Conservation (phyloP, 208 protist genomes). For the Leishmania arabica region DNA sequence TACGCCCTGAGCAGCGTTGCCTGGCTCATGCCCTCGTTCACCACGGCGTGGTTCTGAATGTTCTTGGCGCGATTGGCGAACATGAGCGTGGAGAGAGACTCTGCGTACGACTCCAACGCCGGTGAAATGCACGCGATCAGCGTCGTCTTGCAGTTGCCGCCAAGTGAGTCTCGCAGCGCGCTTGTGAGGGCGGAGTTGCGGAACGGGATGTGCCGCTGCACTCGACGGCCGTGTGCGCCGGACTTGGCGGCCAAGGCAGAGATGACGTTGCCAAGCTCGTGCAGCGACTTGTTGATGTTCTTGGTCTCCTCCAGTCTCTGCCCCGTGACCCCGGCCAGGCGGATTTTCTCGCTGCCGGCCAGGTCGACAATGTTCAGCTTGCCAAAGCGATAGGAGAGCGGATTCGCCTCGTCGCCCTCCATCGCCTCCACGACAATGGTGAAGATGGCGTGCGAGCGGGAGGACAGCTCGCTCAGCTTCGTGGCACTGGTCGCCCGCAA, state of each 20-base stretch:
- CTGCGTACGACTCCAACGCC: conserved; percentile 64
- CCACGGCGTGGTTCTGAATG: conserved; percentile 57
- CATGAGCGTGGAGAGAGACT: conserved; percentile 81
- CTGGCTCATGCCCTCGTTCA: conserved; percentile 79
- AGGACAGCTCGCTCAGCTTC: conserved; percentile 93
- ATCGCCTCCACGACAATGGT: conserved; percentile 68
- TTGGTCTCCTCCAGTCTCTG: conserved; percentile 81
- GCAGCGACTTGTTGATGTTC: conserved; percentile 93
- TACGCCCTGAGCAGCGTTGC: conserved; percentile 58
- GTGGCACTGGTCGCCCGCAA: conserved; percentile 80
- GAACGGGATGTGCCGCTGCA: conserved; percentile 90
- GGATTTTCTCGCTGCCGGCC: conserved; percentile 92
- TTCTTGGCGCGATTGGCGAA: conserved; percentile 80
- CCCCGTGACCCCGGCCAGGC: conserved; percentile 80
- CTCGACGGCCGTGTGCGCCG: conserved; percentile 53
- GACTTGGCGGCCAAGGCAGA: conserved; percentile 80
- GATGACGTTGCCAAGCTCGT: conserved; percentile 91
- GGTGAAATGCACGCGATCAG: conserved; percentile 91
- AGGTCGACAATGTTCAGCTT: conserved; percentile 94
- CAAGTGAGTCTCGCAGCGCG: conserved; percentile 91
- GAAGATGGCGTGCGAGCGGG: conserved; percentile 97
- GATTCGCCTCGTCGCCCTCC: conserved; percentile 45
- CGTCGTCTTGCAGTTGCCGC: conserved; percentile 96
- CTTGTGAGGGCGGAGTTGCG: conserved; percentile 96
- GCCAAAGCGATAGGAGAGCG: conserved; percentile 52